Percentiles rank a stretch among this genome's conserved stretches.
phyloP scores from a whole-genome alignment of 257 asterid genomes.

The Capsicum pubescens region DNA sequence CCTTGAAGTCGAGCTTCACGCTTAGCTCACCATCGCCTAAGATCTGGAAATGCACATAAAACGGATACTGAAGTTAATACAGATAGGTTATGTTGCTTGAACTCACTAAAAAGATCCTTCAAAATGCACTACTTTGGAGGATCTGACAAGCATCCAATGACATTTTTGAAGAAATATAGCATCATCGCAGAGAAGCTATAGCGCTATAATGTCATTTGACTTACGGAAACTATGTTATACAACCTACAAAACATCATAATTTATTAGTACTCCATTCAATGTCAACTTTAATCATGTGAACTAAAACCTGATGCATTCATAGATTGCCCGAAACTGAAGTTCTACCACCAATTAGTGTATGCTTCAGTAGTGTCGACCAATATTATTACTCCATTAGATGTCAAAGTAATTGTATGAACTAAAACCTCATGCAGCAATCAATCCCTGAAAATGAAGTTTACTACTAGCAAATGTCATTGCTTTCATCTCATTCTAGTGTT shows the following conservation, averaged over 20 bases:
- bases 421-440: background rate
- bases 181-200: too few relatives aligned
- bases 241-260: background rate
- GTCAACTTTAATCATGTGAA: background rate
- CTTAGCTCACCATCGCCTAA: slow-evolving; percentile 74
- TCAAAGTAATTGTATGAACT: background rate
- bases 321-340: background rate
- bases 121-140: too few relatives aligned
- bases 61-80: background rate
- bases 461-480: background rate
- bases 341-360: background rate
- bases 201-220: too few relatives aligned
- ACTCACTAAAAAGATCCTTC: too few relatives aligned
- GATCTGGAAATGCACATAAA: slow-evolving; percentile 47
- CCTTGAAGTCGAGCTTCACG: slow-evolving; percentile 66
- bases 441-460: too few relatives aligned
- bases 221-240: background rate
- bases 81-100: too few relatives aligned
- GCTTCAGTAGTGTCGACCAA: background rate
- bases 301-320: background rate
- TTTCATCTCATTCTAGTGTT: background rate
- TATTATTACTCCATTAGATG: background rate
- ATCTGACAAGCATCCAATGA: too few relatives aligned
- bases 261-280: background rate
- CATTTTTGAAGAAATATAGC: too few relatives aligned